These are phyloP conservation scores for Ogataea kodamae DNA, from an alignment of 805 yeast species.

Conservation along the genomic window DNA sequence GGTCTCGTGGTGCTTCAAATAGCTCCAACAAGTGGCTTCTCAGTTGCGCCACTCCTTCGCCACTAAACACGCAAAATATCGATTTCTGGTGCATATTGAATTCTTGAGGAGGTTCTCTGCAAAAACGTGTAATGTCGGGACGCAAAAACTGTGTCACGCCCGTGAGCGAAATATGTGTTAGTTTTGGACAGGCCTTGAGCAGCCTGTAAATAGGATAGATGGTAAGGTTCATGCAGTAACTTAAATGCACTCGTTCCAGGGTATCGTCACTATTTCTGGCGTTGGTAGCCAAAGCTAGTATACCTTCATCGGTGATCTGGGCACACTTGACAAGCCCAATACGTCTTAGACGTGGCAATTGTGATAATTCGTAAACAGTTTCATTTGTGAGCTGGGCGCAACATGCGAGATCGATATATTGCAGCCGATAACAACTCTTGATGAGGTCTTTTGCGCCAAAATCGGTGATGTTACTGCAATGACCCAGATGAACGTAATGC, in stretches of 20 bases:
- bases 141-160: constrained; percentile 90
- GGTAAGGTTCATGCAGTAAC: constrained; percentile 81
- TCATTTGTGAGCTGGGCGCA: constrained; percentile 85
- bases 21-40: constrained; percentile 57
- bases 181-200: constrained; percentile 74
- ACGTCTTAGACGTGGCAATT: constrained; percentile 75
- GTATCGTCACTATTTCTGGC: constrained; percentile 63
- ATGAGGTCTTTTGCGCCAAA: constrained; percentile 75
- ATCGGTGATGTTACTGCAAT: constrained; percentile 88
- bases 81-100: constrained; percentile 82
- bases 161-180: constrained; percentile 88
- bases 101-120: constrained; percentile 91
- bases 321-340: constrained; percentile 92
- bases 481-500: constrained; percentile 91
- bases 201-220: constrained; percentile 73
- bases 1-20: constrained; percentile 32
- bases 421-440: constrained; percentile 75
- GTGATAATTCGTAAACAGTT: constrained; percentile 71
- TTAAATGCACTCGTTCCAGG: constrained; percentile 87
- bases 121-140: constrained; percentile 77
- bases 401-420: constrained; percentile 92
- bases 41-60: constrained; percentile 77
- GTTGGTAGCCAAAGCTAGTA: constrained; percentile 56
- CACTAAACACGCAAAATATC: constrained; percentile 89
- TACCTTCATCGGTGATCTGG: constrained; percentile 82